These are phyloP conservation scores for Rhodotorula sp. DNA, from an alignment of 1,284 basidiomycete genomes.

Conservation along the genomic window DNA sequence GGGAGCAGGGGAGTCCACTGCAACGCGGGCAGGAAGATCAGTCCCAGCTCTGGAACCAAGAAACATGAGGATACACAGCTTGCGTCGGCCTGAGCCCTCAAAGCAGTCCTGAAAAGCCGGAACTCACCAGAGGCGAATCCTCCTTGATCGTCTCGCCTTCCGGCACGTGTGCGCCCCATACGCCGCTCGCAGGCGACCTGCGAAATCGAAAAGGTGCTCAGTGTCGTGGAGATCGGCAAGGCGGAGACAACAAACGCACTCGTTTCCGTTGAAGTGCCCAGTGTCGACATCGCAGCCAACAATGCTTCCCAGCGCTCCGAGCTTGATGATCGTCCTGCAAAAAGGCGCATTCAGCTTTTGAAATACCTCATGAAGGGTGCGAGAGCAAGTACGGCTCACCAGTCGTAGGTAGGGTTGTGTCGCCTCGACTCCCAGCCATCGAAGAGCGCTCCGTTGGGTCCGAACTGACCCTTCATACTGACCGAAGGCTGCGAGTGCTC, in stretches of 20 bases:
- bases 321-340: slow-evolving; percentile 78
- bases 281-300: slow-evolving; percentile 94
- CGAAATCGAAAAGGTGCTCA: not conserved
- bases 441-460: slow-evolving; percentile 89
- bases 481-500: slow-evolving; percentile 63
- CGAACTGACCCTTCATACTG: slow-evolving; percentile 88
- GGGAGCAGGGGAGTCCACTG: slow-evolving; percentile 83
- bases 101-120: no score
- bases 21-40: not conserved
- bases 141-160: slow-evolving; percentile 30
- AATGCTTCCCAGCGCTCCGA: slow-evolving; percentile 68
- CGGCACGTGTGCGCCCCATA: slow-evolving; percentile 40
- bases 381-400: slow-evolving; percentile 57
- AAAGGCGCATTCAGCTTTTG: not conserved
- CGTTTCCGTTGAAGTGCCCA: slow-evolving; percentile 93
- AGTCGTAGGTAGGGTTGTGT: slow-evolving; percentile 86
- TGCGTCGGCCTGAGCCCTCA: not conserved
- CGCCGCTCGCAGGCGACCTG: slow-evolving; percentile 44
- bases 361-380: accelerated
- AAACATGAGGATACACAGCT: not conserved
- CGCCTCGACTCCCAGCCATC: slow-evolving; percentile 92
- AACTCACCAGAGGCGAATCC: slow-evolving; percentile 35
- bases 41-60: not conserved
- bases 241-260: slow-evolving; percentile 52
- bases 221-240: accelerated